Evolutionary conservation across 225 moss, liverwort and hornwort genomes (phyloP), one percentile per base, ranked within the genome.

Genomic region (Sphagnum tenellum): DNA sequence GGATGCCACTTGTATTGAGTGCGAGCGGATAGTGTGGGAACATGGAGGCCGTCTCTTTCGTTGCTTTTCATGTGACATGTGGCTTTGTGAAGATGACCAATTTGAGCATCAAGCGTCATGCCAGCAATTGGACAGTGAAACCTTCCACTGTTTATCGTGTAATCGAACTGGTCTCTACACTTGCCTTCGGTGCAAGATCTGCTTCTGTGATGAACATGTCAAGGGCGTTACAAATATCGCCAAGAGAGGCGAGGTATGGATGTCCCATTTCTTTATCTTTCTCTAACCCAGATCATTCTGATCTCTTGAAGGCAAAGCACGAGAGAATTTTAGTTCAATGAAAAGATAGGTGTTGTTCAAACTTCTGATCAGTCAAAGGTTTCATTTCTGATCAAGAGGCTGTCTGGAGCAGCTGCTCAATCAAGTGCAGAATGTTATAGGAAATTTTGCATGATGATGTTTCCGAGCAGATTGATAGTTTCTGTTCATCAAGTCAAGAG

Each of bases 81-180:
- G 95, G 95, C 81, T 95, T 59, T 95, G 95, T 69, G 95, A 95
- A 69, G 95, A 95, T 74, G 95, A 95, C 73, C 92, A 95, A 73
- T 95, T 95, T 54, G 95, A 95, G 76, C 95, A 95, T 75, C 95
- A 95, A 77, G 95, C 95, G 47, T 95, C 95, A 46, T 95, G 95
- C 75, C 95, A 95, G 72, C 95, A 95, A 75, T 86, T 95, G 73
- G 95, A 95, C 71, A 95, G 92, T 64, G 92, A 95, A 44, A 95
- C 95, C 14, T 95, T 89, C 50, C 95, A 95, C 74, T 95, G 95
- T 47, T 78, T 95, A 52, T 95, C 92, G 56, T 92, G 95, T 75
- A 95, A 95, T 68, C 89, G 92, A 62, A 74, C 91, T 50, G 95
- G 95, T 60, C 74, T 95, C 48, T 95, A 89, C 64, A 95, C 95